Base-by-base conservation (phyloP, 495 filamentous ascomycete genomes). In the Aspergillus saccharolyticus region DNA sequence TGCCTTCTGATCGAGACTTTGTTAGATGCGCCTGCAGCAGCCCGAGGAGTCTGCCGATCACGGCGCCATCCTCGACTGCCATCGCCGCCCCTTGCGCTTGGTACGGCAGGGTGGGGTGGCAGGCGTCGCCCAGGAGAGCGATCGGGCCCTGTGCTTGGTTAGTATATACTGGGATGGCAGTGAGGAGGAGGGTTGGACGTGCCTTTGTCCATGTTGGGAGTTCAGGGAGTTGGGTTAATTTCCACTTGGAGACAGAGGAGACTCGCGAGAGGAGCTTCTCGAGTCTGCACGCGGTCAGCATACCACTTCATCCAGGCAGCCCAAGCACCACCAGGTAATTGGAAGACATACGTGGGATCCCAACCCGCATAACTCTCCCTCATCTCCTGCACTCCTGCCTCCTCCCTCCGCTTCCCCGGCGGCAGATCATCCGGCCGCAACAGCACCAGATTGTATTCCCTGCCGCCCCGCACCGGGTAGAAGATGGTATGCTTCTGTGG, bases 371-470 rank as follows among this genome's bases (percentile, higher is more conserved):
- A 63, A 15, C 61, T 52, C n/a, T 54, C 28, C 1, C 42, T 45
- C 50, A 63, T 54, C 24, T 63, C 61, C 16, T 55, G 50, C 0
- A 60, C 25, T 18, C 57, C 57, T 4, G 47, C 61, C 20, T 47
- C 7, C 8, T 48, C 45, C 14, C 49, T 56, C 1, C 54, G 53
- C 2, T 30, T 16, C 0, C 44, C 65, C 1, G 12, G 7, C 0
- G 81, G 81, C 33, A 88, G 70, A 58, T 86, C 79, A 57, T 89
- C 85, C 0, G 86, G 86, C 9, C 80, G 78, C 16, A 88, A 59
- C 0, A 89, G 70, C 1, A 88, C 85, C 53, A 88, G 77, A 56
- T 88, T 88, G 56, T 79, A 82, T 57, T 83, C 67, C 24, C 77
- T 61, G 0, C 83, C 83, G 6, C 75, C 77, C 12, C 78, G 72